Percentiles rank a stretch among this genome's conserved stretches.
Evolutionary conservation across 148 eudicot species (phyloP).

Genomic region (Arctostaphylos glauca): DNA sequence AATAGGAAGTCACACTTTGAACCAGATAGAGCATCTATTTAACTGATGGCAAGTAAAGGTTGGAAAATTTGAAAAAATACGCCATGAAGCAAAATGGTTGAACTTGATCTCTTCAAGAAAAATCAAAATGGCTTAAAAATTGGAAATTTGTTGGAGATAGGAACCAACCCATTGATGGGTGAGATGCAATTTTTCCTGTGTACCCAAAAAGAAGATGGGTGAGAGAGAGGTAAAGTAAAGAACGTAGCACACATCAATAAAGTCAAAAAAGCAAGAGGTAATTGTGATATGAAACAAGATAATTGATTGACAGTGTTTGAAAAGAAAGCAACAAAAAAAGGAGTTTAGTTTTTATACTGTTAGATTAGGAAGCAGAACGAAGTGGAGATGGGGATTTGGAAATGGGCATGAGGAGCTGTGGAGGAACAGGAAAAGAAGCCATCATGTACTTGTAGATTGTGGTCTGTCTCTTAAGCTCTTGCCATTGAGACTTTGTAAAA

Average conservation of each 20-base stretch:
- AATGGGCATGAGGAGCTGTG: constrained; percentile 51
- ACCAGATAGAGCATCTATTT: background rate
- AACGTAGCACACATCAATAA: background rate
- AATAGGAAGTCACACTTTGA: background rate
- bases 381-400: constrained; percentile 21
- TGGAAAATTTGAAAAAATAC: no score
- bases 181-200: background rate
- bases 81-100: background rate
- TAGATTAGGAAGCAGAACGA: constrained; percentile 26
- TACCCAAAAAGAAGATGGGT: background rate
- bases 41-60: background rate
- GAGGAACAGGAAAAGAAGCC: constrained; percentile 69
- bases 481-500: constrained; percentile 67
- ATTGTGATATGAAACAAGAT: background rate
- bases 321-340: background rate
- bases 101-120: background rate
- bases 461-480: constrained; percentile 73
- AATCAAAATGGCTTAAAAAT: background rate
- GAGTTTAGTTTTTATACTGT: constrained; percentile 19
- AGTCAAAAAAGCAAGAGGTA: background rate
- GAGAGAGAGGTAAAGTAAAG: background rate
- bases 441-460: constrained; percentile 68
- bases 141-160: background rate
- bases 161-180: background rate
- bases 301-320: background rate